Conservation (phyloP, 73 alveolate genomes). For the Paramecium bursaria region DNA sequence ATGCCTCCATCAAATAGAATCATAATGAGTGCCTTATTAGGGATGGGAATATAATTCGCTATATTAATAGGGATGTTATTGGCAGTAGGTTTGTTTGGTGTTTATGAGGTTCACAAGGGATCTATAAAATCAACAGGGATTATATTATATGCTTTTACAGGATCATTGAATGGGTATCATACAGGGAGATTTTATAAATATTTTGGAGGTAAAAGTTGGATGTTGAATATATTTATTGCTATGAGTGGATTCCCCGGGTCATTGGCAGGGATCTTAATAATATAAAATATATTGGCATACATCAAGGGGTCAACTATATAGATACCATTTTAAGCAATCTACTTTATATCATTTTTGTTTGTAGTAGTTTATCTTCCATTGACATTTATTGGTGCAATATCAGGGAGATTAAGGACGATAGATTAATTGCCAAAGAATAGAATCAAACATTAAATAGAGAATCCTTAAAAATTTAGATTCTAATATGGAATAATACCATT, state of each 20-base stretch:
- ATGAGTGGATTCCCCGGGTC: conserved; percentile 45
- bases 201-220: conserved; percentile 70
- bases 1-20: conserved; percentile 66
- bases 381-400: conserved; percentile 47
- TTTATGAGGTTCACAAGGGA: conserved; percentile 60
- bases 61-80: not conserved
- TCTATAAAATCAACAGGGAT: conserved; percentile 56
- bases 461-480: not conserved
- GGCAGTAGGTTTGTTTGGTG: conserved; percentile 46
- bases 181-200: conserved; percentile 58
- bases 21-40: conserved; percentile 60
- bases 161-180: conserved; percentile 65
- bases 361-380: conserved; percentile 60
- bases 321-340: conserved; percentile 41
- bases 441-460: not conserved
- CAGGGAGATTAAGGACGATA: conserved; percentile 55
- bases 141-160: conserved; percentile 58
- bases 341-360: conserved; percentile 26
- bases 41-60: conserved; percentile 56
- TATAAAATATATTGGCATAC: conserved; percentile 17
- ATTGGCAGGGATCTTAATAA: not conserved
- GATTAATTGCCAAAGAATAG: conserved; percentile 44
- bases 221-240: conserved; percentile 37
- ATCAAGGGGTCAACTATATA: conserved; percentile 35
- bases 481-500: conserved; percentile 43